Conservation (phyloP, 768 basidiomycete genomes). For the Tylopilus cervinicoccineus region DNA sequence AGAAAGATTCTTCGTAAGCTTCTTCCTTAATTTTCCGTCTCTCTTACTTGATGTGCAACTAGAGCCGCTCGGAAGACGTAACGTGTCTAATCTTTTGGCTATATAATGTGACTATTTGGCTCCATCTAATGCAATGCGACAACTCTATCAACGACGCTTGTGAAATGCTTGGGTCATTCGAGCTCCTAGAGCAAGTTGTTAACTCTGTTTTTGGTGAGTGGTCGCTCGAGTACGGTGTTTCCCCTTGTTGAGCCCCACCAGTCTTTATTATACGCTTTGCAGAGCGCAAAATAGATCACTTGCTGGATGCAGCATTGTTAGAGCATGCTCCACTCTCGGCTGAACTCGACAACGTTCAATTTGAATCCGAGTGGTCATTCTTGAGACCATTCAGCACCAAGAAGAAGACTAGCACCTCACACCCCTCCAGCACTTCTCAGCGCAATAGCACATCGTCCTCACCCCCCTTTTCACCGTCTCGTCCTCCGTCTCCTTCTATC, state of each 20-base stretch:
- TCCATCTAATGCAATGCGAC: constrained; percentile 89
- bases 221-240: neutral
- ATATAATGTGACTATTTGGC: constrained; percentile 85
- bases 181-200: constrained; percentile 85
- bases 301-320: constrained; percentile 79
- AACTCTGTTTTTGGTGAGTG: constrained; percentile 88
- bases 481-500: constrained; percentile 52
- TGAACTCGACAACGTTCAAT: constrained; percentile 79
- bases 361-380: constrained; percentile 96
- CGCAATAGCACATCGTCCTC: constrained; percentile 39
- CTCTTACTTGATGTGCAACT: constrained; percentile 13
- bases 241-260: constrained; percentile 28
- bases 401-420: constrained; percentile 40
- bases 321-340: constrained; percentile 77
- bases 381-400: constrained; percentile 67
- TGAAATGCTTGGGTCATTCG: constrained; percentile 79
- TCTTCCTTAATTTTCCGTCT: constrained; percentile 2
- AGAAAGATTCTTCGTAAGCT: constrained; percentile 83
- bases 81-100: constrained; percentile 91
- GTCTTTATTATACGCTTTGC: constrained; percentile 94
- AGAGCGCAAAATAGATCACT: constrained; percentile 81
- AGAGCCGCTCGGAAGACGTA: constrained; percentile 84
- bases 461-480: constrained; percentile 45
- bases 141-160: constrained; percentile 73
- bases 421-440: constrained; percentile 30